Base-by-base conservation (phyloP, 2,329 filamentous ascomycete species). In the Chrysosporium queenslandicum region DNA sequence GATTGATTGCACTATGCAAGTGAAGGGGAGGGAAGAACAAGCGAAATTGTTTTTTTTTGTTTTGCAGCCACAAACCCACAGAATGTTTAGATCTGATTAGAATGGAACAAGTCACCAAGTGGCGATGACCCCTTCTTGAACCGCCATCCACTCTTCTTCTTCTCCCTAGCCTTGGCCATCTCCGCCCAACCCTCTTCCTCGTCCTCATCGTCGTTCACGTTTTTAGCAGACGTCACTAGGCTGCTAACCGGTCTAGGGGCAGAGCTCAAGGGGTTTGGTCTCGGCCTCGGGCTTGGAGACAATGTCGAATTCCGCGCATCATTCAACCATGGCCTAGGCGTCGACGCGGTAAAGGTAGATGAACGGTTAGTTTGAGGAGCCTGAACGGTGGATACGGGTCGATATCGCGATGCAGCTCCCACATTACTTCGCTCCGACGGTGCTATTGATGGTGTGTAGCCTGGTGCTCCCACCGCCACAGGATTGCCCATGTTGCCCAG, bases 401-500 rank as follows among this genome's bases (percentile, higher is more conserved):
- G 81, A 70, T 98, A 98, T 41, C 92, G 82, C 29, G 87, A 84
- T 7, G 92, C 89, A 49, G 94, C 77, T 14, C 92, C 92, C 56
- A 96, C 75, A 66, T 94, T 97, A 75, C 90, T 97, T 56, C 92
- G 85, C 71, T 97, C 92, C 4, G 88, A 95, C 1, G 92, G 92
- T 2, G 92, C 91, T 59, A 98, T 94, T 0, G 91, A 97, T 0
- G 89, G 82, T 0, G 89, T 79, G 68, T 97, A 97, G 7, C 78
- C 68, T 54, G 42, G 57, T 21, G 34, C 29, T 3, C 29, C 51
- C 41, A 39, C 47, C 25, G 46, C 6, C 27, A 27, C 46, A 20
- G 41, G 14, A 25, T 41, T 41, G 12, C 29, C 60, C 62, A 50
- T 53, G 56, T 51, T 57, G 55, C 48, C 30, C 49, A 39, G 45